Evolutionary conservation across 164 flowering plant species (phyloP).

Genomic region (Dillenia suffruticosa): DNA sequence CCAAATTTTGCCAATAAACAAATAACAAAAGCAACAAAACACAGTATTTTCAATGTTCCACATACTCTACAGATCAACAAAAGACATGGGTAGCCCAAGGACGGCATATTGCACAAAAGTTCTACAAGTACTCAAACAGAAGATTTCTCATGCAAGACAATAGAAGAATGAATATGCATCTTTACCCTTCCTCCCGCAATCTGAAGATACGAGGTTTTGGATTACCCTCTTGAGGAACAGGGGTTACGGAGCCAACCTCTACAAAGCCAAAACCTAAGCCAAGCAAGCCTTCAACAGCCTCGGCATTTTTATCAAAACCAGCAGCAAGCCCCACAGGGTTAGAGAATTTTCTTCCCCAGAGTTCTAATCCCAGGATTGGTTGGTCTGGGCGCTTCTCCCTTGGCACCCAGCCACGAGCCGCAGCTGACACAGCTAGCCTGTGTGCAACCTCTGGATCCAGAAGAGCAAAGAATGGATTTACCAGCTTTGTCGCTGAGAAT

Average conservation of each 20-base stretch:
- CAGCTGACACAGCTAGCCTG: slow-evolving; percentile 74
- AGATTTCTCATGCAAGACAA: not conserved
- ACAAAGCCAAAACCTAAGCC: slow-evolving; percentile 96
- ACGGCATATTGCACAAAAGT: too few relatives aligned
- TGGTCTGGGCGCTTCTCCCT: slow-evolving; percentile 93
- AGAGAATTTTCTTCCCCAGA: slow-evolving; percentile 95
- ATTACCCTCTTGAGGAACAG: slow-evolving; percentile 96
- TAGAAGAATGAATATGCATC: slow-evolving; percentile 17
- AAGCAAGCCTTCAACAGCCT: slow-evolving; percentile 91
- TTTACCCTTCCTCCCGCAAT: slow-evolving; percentile 81
- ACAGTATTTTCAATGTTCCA: not conserved
- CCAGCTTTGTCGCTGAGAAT: slow-evolving; percentile 89
- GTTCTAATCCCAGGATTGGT: slow-evolving; percentile 62
- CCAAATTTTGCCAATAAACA: too few relatives aligned
- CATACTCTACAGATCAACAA: too few relatives aligned
- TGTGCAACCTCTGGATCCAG: slow-evolving; percentile 92
- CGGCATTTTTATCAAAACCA: slow-evolving; percentile 99
- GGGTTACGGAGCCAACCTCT: slow-evolving; percentile 98
- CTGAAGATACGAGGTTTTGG: slow-evolving; percentile 95
- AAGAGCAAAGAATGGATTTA: slow-evolving; percentile 95
- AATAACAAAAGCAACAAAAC: not conserved
- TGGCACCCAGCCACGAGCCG: slow-evolving; percentile 96
- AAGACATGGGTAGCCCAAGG: too few relatives aligned
- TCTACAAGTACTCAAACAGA: not conserved
- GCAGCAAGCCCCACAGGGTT: slow-evolving; percentile 98